Percentiles rank a stretch among this genome's conserved stretches.
phyloP scores from a whole-genome alignment of 1,139 yeast species.

The Diutina rugosa region DNA sequence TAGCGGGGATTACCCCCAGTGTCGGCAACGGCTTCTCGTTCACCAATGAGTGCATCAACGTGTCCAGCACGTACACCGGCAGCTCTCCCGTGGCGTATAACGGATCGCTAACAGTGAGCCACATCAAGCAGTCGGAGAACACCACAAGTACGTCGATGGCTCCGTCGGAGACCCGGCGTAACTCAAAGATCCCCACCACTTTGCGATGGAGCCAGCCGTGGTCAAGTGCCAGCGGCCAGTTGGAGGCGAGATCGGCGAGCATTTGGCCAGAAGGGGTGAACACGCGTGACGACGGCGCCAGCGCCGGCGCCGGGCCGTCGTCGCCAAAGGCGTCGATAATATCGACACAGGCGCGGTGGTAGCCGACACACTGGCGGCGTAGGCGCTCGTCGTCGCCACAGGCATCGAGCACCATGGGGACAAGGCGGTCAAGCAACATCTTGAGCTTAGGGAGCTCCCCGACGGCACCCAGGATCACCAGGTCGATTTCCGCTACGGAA shows the following conservation, averaged over 20 bases:
- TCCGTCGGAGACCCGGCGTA: slow-evolving; percentile 16
- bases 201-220: slow-evolving; percentile 82
- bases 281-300: slow-evolving; percentile 34
- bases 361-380: slow-evolving; percentile 15
- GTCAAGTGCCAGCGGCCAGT: slow-evolving; percentile 82
- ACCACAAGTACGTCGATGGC: slow-evolving; percentile 49
- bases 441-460: slow-evolving; percentile 57
- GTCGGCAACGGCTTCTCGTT: slow-evolving; percentile 68
- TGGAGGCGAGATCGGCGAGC: slow-evolving; percentile 66
- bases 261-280: slow-evolving; percentile 90
- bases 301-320: slow-evolving; percentile 3
- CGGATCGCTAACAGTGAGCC: slow-evolving; percentile 29
- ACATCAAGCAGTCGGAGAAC: slow-evolving; percentile 68
- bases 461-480: slow-evolving; percentile 56
- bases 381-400: slow-evolving; percentile 8
- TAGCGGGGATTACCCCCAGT: slow-evolving; percentile 41
- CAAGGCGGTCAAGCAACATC: slow-evolving; percentile 43
- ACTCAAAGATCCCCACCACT: slow-evolving; percentile 71
- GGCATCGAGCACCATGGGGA: slow-evolving; percentile 4
- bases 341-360: slow-evolving; percentile 41
- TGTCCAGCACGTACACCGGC: slow-evolving; percentile 57
- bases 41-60: slow-evolving; percentile 77
- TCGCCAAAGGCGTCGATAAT: slow-evolving; percentile 77
- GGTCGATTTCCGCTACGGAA: slow-evolving; percentile 42
- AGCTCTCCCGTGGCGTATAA: slow-evolving; percentile 11